Evolutionary conservation across 345 rosid genomes (phyloP), one percentile per base, ranked within the genome.

Genomic region (Acer campestre): DNA sequence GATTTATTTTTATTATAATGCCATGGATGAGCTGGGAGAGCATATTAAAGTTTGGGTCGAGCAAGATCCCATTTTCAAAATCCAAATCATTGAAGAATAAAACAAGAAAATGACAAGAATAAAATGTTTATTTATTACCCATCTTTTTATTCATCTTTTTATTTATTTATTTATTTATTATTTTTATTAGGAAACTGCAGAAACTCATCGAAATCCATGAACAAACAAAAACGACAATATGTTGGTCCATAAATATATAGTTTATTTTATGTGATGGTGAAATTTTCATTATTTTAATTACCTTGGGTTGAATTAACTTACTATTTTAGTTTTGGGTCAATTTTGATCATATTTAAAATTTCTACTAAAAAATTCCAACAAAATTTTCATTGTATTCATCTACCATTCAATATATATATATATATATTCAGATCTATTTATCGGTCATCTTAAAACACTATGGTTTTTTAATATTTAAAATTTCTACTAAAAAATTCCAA

Each of bases 71-170:
- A 85, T 74, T 82, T 56, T 86, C 82, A 82, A 86, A 89, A 80
- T 73, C 84, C 68, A 83, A 80, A 91, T 84, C 84, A 87, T 88
- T 87, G 90, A 79, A 76, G 90, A 84, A 87, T 81, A 86, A 83
- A 93, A 84, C 90, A 88, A 88, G 84, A 88, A 89, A 78, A 84
- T 86, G 95, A 91, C 94, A 91, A 93, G 87, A 80, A 4, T 56
- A 73, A 61, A 81, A 73, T 46, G 66, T 13, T 85, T 76, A 46
- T 84, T 22, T 68, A 35, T 10, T 59, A 5, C 49, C 69, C 35
- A 51, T 61, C 35, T 64, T 29, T 61, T 44, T 7, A 59, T 58
- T 18, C 23, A 1, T 18, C 18, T 18, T 55, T 76, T 68, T 1
- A 1, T 49, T 13, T 9, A 65, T 31, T 18, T 18, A 38, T 68